Base-by-base conservation (phyloP, 2,329 filamentous ascomycete genomes). In the Colletotrichum neosansevieriae region DNA sequence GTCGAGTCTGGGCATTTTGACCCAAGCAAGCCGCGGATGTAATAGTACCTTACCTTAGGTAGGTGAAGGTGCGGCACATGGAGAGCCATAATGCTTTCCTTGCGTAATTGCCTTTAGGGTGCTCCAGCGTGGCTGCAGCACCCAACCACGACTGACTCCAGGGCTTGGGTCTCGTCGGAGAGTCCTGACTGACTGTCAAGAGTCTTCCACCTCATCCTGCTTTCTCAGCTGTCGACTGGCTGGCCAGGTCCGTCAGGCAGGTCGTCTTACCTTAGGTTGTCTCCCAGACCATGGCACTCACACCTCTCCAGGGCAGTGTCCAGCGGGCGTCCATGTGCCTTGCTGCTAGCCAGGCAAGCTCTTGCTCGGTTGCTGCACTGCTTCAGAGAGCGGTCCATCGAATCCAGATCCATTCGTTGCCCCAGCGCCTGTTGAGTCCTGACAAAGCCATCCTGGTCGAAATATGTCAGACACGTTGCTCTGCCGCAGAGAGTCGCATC, bases 361-460 rank as follows among this genome's bases (percentile, higher is more conserved):
- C 2, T 12, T 38, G 12, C 34, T 24, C 24, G 24, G 24, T 24
- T 24, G 24, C 24, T 24, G 34, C 34, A 38, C 49, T 17, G 13
- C 49, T 51, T 29, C 49, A 17, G 49, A 29, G 6, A 29, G 24
- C 34, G 7, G 24, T 36, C 45, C 59, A 45, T 51, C n/a, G 36
- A 44, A 63, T 45, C 44, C 53, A 67, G 58, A 63, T 63, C 38
- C 53, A 58, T 58, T 58, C 49, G 66, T 65, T 65, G 65, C 54
- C 53, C 61, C 49, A 66, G 66, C 61, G 61, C 65, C 65, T 56
- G 66, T 47, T 54, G 56, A 68, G 53, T 59, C 60, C 40, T 54
- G 60, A 21, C 47, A 54, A 59, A 54, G 53, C 60, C 45, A 68
- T 29, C 53, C 53, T 40, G 12, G 60, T 58, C 62, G 34, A 45